phyloP scores from a whole-genome alignment of 495 filamentous ascomycete species.

The Trichoderma gamsii region DNA sequence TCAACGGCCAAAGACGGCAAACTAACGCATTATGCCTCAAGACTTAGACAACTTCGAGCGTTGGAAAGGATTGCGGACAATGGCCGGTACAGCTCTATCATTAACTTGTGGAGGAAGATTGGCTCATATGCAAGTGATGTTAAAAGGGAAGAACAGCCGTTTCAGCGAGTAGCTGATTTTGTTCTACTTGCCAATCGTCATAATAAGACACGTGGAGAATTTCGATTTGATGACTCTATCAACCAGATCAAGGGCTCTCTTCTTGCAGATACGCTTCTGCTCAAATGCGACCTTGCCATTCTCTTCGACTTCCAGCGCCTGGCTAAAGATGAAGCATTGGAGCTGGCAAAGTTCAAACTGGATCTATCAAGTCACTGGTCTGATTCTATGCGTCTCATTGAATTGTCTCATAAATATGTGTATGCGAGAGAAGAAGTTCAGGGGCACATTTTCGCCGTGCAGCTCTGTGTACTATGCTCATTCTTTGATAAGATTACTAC shows the following conservation, averaged over 20 bases:
- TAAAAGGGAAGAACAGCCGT: slow-evolving; percentile 53
- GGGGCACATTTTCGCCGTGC: not conserved
- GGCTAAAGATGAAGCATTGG: slow-evolving; percentile 19
- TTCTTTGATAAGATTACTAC: slow-evolving; percentile 24
- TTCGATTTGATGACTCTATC: slow-evolving; percentile 38
- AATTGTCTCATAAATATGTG: not conserved
- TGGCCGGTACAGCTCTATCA: slow-evolving; percentile 34
- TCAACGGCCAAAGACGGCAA: not conserved
- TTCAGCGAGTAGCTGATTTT: slow-evolving; percentile 48
- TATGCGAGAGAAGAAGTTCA: not conserved
- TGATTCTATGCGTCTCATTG: not conserved
- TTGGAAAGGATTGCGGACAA: slow-evolving; percentile 23
- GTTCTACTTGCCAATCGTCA: slow-evolving; percentile 44
- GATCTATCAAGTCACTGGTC: slow-evolving; percentile 32
- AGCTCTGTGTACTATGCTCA: not conserved
- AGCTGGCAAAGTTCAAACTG: slow-evolving; percentile 21
- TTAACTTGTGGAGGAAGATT: slow-evolving; percentile 37
- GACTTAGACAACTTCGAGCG: slow-evolving; percentile 13
- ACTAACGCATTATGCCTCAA: not conserved
- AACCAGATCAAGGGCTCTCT: slow-evolving; percentile 45
- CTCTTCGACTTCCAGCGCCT: slow-evolving; percentile 49
- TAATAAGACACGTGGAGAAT: slow-evolving; percentile 30
- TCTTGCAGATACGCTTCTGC: slow-evolving; percentile 44
- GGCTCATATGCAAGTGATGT: slow-evolving; percentile 40
- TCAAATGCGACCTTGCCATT: slow-evolving; percentile 51